Evolutionary conservation across 768 basidiomycete species (phyloP), one percentile per base, ranked within the genome.

Genomic region (Pleurotus djamor): DNA sequence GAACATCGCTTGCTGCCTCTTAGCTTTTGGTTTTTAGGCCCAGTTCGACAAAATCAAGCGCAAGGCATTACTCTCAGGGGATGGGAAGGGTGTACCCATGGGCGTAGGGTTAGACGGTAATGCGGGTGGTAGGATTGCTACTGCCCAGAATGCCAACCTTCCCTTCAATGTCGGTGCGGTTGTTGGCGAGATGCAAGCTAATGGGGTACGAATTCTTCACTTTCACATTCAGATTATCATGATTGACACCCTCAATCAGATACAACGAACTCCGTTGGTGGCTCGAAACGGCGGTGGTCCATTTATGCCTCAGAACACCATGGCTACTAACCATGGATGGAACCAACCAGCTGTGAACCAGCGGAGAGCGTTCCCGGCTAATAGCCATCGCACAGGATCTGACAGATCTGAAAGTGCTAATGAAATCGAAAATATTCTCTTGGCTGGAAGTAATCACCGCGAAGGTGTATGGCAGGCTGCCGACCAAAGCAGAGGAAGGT

Each of bases 1-100:
- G 33, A 8, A 48, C n/a, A 33, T 38, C 55, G 35, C 5, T 28
- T 34, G 43, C 28, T 9, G 34, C 28, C 9, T 32, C 45, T 43
- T 62, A 10, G 48, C 50, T 48, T 41, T 28, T 52, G 7, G 21
- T 28, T 32, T 49, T 7, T 59, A 93, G 92, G 75, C 74, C 44
- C 89, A 92, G 65, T 83, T 88, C 61, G 92, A 94, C 68, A 92
- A 90, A 68, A 80, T 92, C 64, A 94, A 92, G 73, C 83, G 92
- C 59, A 94, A 85, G 65, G 83, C 89, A 12, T 78, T 94, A 14
- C 83, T 94, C 21, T 85, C 77, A n/a, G 36, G 63, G 4, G 60
- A 61, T 8, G 65, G 68, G 9, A 65, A 66, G n/a, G 17, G 41
- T 14, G 62, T 43, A 50, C 48, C 59, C 28, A 48, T 52, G 16